Percentiles rank a stretch among this genome's conserved stretches.
Conservation (phyloP, 2,329 filamentous ascomycete species). For the Neonectria punicea region DNA sequence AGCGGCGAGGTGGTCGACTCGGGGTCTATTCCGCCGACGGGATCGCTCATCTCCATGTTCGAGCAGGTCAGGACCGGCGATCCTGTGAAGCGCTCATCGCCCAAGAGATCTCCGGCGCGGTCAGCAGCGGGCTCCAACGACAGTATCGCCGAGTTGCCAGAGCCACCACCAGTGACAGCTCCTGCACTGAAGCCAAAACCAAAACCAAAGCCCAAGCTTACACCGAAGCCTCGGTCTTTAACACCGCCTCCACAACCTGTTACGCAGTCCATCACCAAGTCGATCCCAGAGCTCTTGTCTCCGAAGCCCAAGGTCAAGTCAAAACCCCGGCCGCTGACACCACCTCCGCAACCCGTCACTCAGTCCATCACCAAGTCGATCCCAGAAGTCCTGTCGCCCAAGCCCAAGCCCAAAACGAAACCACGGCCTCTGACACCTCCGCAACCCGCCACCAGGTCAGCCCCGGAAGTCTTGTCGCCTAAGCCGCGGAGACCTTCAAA, state of each 20-base stretch:
- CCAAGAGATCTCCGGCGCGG: conserved; percentile 32
- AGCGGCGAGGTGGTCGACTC: conserved; percentile 55
- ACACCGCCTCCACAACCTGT: conserved; percentile 35
- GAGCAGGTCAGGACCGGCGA: conserved; percentile 60
- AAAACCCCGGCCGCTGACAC: conserved; percentile 37
- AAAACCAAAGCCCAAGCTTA: conserved; percentile 37
- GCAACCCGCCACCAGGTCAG: conserved; percentile 31
- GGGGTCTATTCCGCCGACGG: conserved; percentile 69
- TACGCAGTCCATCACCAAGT: conserved; percentile 30
- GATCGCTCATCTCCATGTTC: conserved; percentile 74
- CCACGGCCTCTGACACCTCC: conserved; percentile 36
- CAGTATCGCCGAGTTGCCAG: conserved; percentile 28
- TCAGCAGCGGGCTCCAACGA: conserved; percentile 21
- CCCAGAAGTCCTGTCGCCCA: conserved; percentile 41
- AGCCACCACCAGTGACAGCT: conserved; percentile 4
- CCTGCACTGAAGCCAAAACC: conserved; percentile 41
- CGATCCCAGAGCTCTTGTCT: conserved; percentile 42
- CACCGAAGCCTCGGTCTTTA: conserved; percentile 37
- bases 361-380: conserved; percentile 36
- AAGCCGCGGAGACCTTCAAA: conserved; percentile 48
- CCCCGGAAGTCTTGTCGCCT: conserved; percentile 45
- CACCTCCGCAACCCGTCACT: conserved; percentile 29
- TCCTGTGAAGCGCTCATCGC: conserved; percentile 48
- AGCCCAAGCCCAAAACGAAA: conserved; percentile 34
- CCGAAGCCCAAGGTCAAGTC: conserved; percentile 47